Evolutionary conservation across 2,329 filamentous ascomycete species (phyloP).

Genomic region (Penicillium sp.): DNA sequence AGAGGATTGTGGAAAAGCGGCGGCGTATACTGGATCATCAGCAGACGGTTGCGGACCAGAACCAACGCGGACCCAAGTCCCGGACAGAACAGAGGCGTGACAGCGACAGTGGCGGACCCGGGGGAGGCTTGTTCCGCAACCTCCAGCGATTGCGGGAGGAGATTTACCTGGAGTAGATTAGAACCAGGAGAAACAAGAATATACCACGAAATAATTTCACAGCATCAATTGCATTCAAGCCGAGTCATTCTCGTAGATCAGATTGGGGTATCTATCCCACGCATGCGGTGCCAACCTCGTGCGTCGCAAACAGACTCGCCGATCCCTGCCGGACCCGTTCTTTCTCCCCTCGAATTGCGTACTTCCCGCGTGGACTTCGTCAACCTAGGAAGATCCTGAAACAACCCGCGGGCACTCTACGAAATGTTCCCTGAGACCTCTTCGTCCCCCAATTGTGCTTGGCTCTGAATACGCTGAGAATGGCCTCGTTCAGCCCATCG

Average conservation of each 20-base stretch:
- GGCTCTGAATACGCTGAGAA: constrained; percentile 17
- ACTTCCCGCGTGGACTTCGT: constrained; percentile 23
- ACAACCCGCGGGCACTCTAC: constrained; percentile 3
- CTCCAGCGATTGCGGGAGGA: constrained; percentile 58
- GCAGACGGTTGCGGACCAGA: constrained; percentile 24
- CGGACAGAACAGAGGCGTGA: constrained; percentile 32
- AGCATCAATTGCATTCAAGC: too few relatives aligned
- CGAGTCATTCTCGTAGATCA: too few relatives aligned
- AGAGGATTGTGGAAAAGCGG: constrained; percentile 80
- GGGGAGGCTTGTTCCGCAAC: constrained; percentile 57
- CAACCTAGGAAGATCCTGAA: constrained; percentile 12
- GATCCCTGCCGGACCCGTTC: constrained; percentile 16
- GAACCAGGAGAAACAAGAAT: background rate
- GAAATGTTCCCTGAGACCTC: constrained; percentile 19
- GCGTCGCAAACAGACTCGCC: constrained; percentile 6
- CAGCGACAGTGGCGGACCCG: constrained; percentile 44
- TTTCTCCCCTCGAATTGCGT: constrained; percentile 23
- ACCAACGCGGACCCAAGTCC: constrained; percentile 23
- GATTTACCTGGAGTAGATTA: constrained; percentile 54
- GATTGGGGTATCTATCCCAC: too few relatives aligned
- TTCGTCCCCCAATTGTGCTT: background rate
- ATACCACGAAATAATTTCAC: background rate
- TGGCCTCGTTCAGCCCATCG: constrained; percentile 31
- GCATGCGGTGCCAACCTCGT: too few relatives aligned
- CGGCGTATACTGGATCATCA: constrained; percentile 52